A percentile compares a stretch with the other conserved stretches of the same genome.
Evolutionary conservation across 768 basidiomycete genomes (phyloP).

Genomic region (Lactarius trivialis): DNA sequence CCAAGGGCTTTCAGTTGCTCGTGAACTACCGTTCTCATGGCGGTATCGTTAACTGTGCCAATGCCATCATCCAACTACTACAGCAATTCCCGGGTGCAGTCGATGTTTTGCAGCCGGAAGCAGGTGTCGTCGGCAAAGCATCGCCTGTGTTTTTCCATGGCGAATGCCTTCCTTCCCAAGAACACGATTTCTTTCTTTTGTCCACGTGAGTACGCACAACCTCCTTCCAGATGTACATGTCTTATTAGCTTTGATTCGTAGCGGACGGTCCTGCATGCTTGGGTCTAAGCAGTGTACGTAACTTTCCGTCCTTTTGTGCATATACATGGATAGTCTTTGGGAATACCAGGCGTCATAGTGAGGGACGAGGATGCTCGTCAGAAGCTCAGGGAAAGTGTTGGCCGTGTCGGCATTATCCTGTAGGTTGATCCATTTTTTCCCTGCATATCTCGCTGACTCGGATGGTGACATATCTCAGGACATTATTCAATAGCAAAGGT

Average conservation of each 20-base stretch:
- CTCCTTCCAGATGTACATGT: not conserved
- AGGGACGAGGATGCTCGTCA: slow-evolving; percentile 50
- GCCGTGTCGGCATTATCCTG: slow-evolving; percentile 54
- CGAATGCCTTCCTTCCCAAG: slow-evolving; percentile 30
- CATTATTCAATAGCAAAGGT: slow-evolving; percentile 59
- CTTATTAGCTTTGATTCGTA: slow-evolving; percentile 17
- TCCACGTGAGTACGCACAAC: not conserved
- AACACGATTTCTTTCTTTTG: slow-evolving; percentile 4
- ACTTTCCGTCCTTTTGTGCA: not conserved
- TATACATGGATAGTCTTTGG: not conserved
- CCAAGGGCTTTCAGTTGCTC: slow-evolving; percentile 47
- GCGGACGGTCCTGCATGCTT: slow-evolving; percentile 47
- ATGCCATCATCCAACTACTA: slow-evolving; percentile 57
- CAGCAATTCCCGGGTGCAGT: slow-evolving; percentile 51
- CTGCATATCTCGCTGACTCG: not conserved
- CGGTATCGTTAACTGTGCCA: slow-evolving; percentile 67
- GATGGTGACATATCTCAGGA: slow-evolving; percentile 28
- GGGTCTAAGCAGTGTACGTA: slow-evolving; percentile 58
- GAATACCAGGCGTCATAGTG: slow-evolving; percentile 54
- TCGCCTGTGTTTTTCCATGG: slow-evolving; percentile 54
- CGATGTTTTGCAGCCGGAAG: slow-evolving; percentile 50
- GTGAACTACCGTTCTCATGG: slow-evolving; percentile 67
- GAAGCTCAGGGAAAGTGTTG: slow-evolving; percentile 44
- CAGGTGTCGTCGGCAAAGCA: slow-evolving; percentile 45
- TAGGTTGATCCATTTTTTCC: slow-evolving; percentile 27